Evolutionary conservation across 2,329 filamentous ascomycete species (phyloP).

Genomic region (Aureobasidium sp.): DNA sequence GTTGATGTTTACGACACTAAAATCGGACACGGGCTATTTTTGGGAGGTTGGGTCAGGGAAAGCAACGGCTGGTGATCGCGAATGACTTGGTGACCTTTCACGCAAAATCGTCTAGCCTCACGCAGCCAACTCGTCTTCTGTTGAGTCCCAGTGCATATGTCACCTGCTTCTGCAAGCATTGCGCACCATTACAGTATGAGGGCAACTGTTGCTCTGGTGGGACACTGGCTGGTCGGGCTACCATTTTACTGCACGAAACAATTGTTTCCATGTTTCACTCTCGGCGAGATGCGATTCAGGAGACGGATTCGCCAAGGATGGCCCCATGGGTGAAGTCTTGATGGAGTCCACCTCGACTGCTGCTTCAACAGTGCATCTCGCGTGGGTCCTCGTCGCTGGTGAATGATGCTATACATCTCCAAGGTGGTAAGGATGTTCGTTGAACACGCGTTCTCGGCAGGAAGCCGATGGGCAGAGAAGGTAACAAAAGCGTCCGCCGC

Average conservation of each 20-base stretch:
- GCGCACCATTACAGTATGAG: background rate
- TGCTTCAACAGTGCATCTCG: background rate
- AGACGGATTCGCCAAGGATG: background rate
- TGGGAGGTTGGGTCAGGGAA: background rate
- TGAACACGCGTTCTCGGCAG: slow-evolving; percentile 1
- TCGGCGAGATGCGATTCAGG: slow-evolving; percentile 2
- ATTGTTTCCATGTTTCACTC: background rate
- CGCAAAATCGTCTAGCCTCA: background rate
- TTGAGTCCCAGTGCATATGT: background rate
- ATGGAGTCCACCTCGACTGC: background rate
- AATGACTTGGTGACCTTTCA: background rate
- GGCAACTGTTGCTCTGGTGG: background rate
- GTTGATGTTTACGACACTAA: slow-evolving; percentile 11
- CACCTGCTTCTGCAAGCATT: background rate
- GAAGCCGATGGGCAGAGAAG: background rate
- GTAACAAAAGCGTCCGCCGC: background rate
- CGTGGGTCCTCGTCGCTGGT: background rate
- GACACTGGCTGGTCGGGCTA: background rate
- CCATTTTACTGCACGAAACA: background rate
- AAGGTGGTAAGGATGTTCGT: background rate
- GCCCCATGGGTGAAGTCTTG: background rate
- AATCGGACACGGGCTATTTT: slow-evolving; percentile 7
- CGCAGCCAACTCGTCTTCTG: background rate
- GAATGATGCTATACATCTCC: background rate
- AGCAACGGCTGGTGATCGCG: too few relatives aligned